Evolutionary conservation across 805 yeast genomes (phyloP), one percentile per base, ranked within the genome.

Genomic region (Saccharomycopsis babjevae): DNA sequence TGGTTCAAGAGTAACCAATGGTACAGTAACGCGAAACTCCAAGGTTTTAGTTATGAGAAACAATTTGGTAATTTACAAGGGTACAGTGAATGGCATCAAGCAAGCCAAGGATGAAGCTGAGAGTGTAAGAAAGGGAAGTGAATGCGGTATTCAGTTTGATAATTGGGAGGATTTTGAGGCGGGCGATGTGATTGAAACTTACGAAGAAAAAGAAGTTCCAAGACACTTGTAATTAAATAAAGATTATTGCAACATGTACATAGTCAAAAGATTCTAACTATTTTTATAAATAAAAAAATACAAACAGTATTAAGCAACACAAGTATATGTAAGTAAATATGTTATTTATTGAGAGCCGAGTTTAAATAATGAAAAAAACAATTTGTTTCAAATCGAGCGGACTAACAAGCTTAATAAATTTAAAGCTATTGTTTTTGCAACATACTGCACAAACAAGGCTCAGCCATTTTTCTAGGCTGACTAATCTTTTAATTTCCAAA

Each of bases 111-210:
- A 89, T 54, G 96, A 89, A 66, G 88, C 86, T 4, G 66, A 74
- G 1, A 93, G 87, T 68, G 89, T 88, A 8, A 82, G 82, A 61
- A 92, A 89, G 73, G 97, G 97, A 34, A 80, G 81, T 34, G 99
- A 94, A 67, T 94, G 97, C 76, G 99, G 99, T 59, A 70, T 93
- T 28, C 75, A 89, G 0, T 83, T 94, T 65, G 82, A 78, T 1
- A 73, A 74, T 52, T 90, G 90, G 85, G 83, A 81, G 52, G 80
- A 77, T 36, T 88, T 87, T 68, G 79, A 83, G 66, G 84, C 76
- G 20, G 97, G 96, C 18, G 98, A 94, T 73, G 68, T 76, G 3
- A 77, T 94, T 30, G 86, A 89, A 68, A 85, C 84, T 1, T 83
- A 80, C 66, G 96, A 91, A 71, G 88, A 85, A 65, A 75, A 82